Evolutionary conservation across 2,329 filamentous ascomycete species (phyloP).

Genomic region (Elsinoe australis): DNA sequence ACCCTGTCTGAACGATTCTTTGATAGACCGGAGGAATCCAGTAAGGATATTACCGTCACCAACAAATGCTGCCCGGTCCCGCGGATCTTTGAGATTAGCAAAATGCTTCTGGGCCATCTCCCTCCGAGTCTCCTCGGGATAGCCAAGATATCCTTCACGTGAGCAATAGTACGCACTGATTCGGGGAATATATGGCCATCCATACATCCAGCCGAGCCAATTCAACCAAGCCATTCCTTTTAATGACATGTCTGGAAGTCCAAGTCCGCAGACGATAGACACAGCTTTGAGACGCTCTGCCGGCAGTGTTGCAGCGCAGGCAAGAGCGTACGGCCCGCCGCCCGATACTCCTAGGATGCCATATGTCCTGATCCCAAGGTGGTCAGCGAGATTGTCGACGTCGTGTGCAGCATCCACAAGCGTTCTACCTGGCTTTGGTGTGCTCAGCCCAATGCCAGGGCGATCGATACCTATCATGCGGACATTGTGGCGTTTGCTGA

Average conservation of each 20-base stretch:
- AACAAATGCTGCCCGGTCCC: background rate
- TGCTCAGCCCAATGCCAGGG: constrained; percentile 39
- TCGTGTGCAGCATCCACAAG: constrained; percentile 40
- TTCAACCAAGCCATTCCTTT: constrained; percentile 11
- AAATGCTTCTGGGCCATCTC: background rate
- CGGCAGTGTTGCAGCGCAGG: constrained; percentile 38
- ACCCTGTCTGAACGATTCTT: background rate
- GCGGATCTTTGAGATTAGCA: background rate
- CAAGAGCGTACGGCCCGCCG: constrained; percentile 43
- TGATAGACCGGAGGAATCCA: background rate
- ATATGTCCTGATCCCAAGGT: constrained; percentile 37
- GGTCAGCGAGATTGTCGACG: constrained; percentile 34
- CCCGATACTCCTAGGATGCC: constrained; percentile 41
- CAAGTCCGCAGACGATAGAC: constrained; percentile 26
- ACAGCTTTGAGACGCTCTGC: constrained; percentile 21
- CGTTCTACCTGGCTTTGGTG: constrained; percentile 31
- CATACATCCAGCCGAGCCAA: background rate
- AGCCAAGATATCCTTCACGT: background rate
- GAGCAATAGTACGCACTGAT: background rate
- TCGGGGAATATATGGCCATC: background rate
- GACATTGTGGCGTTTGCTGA: constrained; percentile 30
- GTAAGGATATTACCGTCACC: background rate
- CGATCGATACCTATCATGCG: constrained; percentile 38
- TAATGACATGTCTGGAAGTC: constrained; percentile 21
- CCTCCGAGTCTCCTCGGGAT: background rate